Conservation (phyloP, 306 rosid genomes). For the Trifolium pratense region DNA sequence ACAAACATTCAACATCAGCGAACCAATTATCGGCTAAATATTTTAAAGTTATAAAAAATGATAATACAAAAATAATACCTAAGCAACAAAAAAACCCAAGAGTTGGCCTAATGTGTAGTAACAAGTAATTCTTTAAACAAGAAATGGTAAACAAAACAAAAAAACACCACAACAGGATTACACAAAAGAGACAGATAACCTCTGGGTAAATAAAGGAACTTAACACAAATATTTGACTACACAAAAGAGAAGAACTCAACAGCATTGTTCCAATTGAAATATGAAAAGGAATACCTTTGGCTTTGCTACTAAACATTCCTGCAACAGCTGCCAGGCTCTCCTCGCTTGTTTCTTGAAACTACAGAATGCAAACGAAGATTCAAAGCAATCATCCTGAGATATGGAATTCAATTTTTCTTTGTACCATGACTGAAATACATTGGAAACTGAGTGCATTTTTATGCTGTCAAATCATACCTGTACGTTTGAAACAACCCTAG, state of each 20-base stretch:
- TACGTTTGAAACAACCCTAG: constrained; percentile 85
- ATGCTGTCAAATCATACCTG: constrained; percentile 65
- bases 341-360: constrained; percentile 91
- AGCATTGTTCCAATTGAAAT: constrained; percentile 24
- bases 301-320: constrained; percentile 99
- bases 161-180: constrained; percentile 17
- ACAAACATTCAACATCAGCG: background rate
- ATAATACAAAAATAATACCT: background rate
- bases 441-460: constrained; percentile 21
- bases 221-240: constrained; percentile 29
- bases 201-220: background rate
- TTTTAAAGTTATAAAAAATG: background rate
- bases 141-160: constrained; percentile 25
- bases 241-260: constrained; percentile 19
- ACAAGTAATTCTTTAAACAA: constrained; percentile 19
- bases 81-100: background rate
- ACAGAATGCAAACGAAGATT: constrained; percentile 39
- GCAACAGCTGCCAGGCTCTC: constrained; percentile 99
- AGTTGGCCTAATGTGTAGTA: constrained; percentile 16
- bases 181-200: too few relatives aligned
- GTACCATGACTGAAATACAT: constrained; percentile 19
- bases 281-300: constrained; percentile 74
- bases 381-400: constrained; percentile 32
- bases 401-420: constrained; percentile 29
- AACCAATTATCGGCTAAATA: background rate